phyloP scores from a whole-genome alignment of 768 basidiomycete genomes.

The Boletus subcaerulescens region DNA sequence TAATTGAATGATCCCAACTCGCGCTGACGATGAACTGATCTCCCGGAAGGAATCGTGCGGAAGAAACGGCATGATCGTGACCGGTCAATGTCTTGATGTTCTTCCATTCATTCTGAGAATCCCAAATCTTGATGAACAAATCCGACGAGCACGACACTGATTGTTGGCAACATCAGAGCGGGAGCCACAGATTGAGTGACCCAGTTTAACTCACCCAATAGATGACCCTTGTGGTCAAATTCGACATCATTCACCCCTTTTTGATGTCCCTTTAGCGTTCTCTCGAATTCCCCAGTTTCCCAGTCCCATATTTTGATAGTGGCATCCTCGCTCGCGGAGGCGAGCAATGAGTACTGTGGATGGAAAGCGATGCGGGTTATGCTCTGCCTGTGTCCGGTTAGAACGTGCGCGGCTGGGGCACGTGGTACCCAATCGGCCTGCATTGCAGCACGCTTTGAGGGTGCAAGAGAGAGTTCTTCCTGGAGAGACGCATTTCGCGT shows the following conservation, averaged over 20 bases:
- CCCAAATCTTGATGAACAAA: constrained; percentile 91
- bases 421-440: constrained; percentile 88
- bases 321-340: constrained; percentile 84
- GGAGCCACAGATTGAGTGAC: not conserved
- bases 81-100: constrained; percentile 84
- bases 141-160: constrained; percentile 71
- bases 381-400: constrained; percentile 71
- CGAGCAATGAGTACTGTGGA: constrained; percentile 78
- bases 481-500: constrained; percentile 75
- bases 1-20: constrained; percentile 82
- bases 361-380: constrained; percentile 84
- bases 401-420: constrained; percentile 76
- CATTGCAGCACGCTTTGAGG: constrained; percentile 51
- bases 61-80: constrained; percentile 89
- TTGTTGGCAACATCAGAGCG: constrained; percentile 2
- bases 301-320: constrained; percentile 96
- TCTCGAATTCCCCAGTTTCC: constrained; percentile 92
- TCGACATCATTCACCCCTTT: constrained; percentile 85
- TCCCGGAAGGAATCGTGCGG: constrained; percentile 79
- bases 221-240: constrained; percentile 81
- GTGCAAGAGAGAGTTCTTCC: constrained; percentile 59
- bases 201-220: constrained; percentile 55
- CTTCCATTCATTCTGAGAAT: constrained; percentile 86
- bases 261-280: constrained; percentile 90
- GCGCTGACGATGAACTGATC: constrained; percentile 84